These are phyloP conservation scores for Coemansia sp. DNA, from an alignment of 192 early-diverging fungal genomes.

Conservation along the genomic window DNA sequence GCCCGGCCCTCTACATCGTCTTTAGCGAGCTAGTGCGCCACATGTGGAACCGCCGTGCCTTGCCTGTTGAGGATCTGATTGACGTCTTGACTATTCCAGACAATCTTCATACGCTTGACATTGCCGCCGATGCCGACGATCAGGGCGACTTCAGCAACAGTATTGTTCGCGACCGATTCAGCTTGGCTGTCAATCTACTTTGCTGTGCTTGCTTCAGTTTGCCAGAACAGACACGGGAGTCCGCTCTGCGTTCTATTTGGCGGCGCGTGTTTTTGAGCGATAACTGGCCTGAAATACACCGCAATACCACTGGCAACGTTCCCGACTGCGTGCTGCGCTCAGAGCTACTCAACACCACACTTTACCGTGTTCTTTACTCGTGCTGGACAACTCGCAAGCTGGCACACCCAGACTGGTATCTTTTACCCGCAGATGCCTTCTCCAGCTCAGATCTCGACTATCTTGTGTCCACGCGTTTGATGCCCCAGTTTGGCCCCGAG, in stretches of 20 bases:
- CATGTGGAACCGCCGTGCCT: conserved; percentile 24
- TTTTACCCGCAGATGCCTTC: conserved; percentile 23
- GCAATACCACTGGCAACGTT: conserved; percentile 14
- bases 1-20: conserved; percentile 39
- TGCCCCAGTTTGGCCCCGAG: conserved; percentile 19
- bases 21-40: conserved; percentile 34
- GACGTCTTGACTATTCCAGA: conserved; percentile 45
- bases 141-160: conserved; percentile 6
- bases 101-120: conserved; percentile 2
- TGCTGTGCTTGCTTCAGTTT: conserved; percentile 35
- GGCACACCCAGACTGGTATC: conserved; percentile 36
- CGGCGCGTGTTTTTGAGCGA: conserved; percentile 49
- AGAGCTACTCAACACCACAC: conserved; percentile 26
- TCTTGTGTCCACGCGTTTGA: conserved; percentile 26
- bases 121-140: background rate
- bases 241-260: conserved; percentile 42
- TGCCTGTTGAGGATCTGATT: conserved; percentile 33
- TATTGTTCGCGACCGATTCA: conserved; percentile 26
- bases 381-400: conserved; percentile 36
- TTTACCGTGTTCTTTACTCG: conserved; percentile 33
- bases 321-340: conserved; percentile 34
- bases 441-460: conserved; percentile 22
- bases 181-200: conserved; percentile 45
- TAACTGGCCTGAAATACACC: conserved; percentile 32
- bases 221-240: conserved; percentile 28